Percentiles rank a stretch among this genome's conserved stretches.
phyloP scores from a whole-genome alignment of 1,284 basidiomycete genomes.

The Boletus chippewaensis region DNA sequence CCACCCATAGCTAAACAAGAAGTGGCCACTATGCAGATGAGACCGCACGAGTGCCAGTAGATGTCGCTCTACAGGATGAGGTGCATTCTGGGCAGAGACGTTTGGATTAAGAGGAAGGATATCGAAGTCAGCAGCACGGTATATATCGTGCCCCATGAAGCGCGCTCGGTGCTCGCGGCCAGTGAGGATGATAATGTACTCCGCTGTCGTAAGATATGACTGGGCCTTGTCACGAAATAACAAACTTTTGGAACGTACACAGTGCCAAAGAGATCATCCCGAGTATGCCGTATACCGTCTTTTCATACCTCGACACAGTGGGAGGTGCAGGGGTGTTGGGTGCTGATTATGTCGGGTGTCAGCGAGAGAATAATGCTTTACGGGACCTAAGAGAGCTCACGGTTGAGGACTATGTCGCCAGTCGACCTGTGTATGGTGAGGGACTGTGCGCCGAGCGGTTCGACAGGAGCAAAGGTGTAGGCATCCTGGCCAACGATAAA shows the following conservation, averaged over 20 bases:
- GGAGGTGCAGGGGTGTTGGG: constrained; percentile 48
- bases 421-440: constrained; percentile 66
- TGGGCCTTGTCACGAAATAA: background rate
- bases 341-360: constrained; percentile 34
- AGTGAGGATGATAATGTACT: constrained; percentile 90
- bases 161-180: constrained; percentile 75
- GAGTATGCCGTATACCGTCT: constrained; percentile 76
- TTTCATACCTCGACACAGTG: constrained; percentile 50
- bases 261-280: constrained; percentile 83
- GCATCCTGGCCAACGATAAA: constrained; percentile 65
- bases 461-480: constrained; percentile 68
- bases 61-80: constrained; percentile 85
- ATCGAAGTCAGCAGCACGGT: constrained; percentile 87
- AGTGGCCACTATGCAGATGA: constrained; percentile 74
- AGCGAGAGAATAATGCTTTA: background rate
- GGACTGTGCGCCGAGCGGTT: constrained; percentile 55
- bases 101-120: constrained; percentile 79
- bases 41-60: constrained; percentile 81
- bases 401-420: constrained; percentile 64
- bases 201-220: constrained; percentile 48
- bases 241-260: constrained; percentile 47
- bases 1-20: constrained; percentile 90
- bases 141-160: constrained; percentile 82
- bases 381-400: constrained; percentile 36
- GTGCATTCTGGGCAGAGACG: constrained; percentile 56